Percentiles rank a stretch among this genome's conserved stretches.
phyloP scores from a whole-genome alignment of 2,329 filamentous ascomycete genomes.

The Diaporthe humulicola region DNA sequence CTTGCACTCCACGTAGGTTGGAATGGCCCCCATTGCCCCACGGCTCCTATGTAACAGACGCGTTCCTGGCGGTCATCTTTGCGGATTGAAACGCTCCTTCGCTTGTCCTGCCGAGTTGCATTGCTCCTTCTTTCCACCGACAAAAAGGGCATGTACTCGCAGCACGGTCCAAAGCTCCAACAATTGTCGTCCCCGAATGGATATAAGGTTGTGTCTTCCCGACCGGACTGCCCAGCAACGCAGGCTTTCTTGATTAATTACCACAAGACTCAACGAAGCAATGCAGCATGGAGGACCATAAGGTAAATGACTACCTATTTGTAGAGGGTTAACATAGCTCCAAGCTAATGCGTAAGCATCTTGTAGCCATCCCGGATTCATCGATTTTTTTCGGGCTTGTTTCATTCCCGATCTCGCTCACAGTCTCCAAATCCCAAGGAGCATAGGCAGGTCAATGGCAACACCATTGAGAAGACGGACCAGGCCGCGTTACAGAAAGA shows the following conservation, averaged over 20 bases:
- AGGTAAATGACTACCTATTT: background rate
- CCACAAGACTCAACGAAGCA: background rate
- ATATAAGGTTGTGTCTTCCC: background rate
- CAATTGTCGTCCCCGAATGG: background rate
- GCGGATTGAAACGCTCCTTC: background rate
- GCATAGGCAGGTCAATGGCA: background rate
- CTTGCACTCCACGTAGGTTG: background rate
- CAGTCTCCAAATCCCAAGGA: background rate
- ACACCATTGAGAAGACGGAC: background rate
- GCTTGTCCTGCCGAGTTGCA: background rate
- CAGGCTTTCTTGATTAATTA: background rate
- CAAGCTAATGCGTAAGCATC: background rate
- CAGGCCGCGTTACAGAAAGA: background rate
- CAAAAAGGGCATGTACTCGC: background rate
- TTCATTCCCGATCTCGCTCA: background rate
- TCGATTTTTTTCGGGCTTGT: background rate
- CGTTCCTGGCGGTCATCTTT: background rate
- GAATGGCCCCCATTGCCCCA: background rate
- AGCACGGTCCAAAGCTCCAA: too few species aligned
- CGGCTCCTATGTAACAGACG: background rate
- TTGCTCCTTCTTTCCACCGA: background rate
- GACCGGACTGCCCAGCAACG: background rate
- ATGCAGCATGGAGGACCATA: background rate
- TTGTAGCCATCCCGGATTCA: background rate
- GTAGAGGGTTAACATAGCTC: too few species aligned